A percentile compares a stretch with the other conserved stretches of the same genome.
These are phyloP conservation scores for Cystoisospora suis DNA, from an alignment of 169 alveolate species.

Conservation along the genomic window DNA sequence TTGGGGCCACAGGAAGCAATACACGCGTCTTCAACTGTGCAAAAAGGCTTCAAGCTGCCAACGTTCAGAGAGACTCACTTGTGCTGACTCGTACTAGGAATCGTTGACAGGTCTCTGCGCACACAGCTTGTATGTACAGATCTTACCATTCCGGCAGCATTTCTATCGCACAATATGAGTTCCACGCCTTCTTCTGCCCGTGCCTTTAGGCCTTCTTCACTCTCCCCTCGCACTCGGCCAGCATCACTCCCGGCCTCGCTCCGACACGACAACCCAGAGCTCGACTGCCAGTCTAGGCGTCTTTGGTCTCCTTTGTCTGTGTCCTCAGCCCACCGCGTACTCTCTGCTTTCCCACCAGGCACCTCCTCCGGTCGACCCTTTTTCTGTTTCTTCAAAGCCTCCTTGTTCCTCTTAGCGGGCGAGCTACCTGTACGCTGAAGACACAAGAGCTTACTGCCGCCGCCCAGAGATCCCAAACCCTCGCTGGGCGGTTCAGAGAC, in stretches of 20 bases:
- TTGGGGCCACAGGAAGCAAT: too few relatives aligned
- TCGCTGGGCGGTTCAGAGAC: not conserved
- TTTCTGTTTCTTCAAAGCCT: not conserved
- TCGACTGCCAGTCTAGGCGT: not conserved
- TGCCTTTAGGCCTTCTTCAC: not conserved
- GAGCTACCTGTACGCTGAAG: not conserved
- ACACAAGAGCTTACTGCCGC: not conserved
- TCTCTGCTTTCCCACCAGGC: not conserved
- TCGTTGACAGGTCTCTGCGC: too few relatives aligned
- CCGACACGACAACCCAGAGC: too few relatives aligned
- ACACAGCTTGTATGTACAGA: too few relatives aligned
- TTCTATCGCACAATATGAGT: constrained; percentile 7
- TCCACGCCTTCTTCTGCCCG: not conserved
- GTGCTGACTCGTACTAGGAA: too few relatives aligned
- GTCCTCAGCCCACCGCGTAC: not conserved
- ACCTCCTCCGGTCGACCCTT: not conserved
- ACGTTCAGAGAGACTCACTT: too few relatives aligned
- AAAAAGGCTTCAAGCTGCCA: too few relatives aligned
- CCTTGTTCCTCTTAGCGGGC: not conserved
- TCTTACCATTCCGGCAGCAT: constrained; percentile 18
- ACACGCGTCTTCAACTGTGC: too few relatives aligned
- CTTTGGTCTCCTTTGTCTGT: not conserved
- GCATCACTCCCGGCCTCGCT: too few relatives aligned
- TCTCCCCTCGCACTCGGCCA: not conserved
- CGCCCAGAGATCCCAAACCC: not conserved